A percentile compares a stretch with the other conserved stretches of the same genome.
Evolutionary conservation across 1,284 basidiomycete species (phyloP).

Genomic region (Rhodotorula sp.): DNA sequence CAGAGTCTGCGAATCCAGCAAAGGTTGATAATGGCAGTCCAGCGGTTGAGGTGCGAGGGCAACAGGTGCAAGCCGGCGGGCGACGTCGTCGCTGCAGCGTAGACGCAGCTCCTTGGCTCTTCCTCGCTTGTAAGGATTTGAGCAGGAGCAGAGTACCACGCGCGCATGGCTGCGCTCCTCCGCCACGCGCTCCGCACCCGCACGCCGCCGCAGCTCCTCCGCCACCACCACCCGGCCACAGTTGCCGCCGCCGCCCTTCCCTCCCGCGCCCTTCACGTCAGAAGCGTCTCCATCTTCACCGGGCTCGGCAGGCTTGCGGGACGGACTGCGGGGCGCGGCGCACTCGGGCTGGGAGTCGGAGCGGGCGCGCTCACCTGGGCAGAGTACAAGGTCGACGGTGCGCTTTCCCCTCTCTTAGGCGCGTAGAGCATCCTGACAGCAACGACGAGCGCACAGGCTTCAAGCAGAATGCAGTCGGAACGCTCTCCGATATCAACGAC

Average conservation of each 20-base stretch:
- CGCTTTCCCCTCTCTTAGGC: constrained; percentile 45
- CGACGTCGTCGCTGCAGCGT: too few relatives aligned
- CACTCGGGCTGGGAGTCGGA: constrained; percentile 58
- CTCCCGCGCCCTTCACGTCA: constrained; percentile 26
- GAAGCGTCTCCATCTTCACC: constrained; percentile 36
- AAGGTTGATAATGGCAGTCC: too few relatives aligned
- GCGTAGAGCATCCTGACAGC: constrained; percentile 13
- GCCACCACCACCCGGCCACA: constrained; percentile 14
- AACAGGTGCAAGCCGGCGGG: too few relatives aligned
- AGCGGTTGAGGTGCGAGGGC: too few relatives aligned
- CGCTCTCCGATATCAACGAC: constrained; percentile 29
- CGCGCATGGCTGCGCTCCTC: not conserved
- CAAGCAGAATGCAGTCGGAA: constrained; percentile 29
- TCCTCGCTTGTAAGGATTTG: too few relatives aligned
- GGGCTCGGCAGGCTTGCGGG: constrained; percentile 38
- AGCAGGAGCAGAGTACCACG: not conserved
- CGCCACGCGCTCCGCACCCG: not conserved
- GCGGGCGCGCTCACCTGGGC: constrained; percentile 89
- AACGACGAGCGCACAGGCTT: constrained; percentile 23
- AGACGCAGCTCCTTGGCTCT: too few relatives aligned
- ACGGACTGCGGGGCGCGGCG: constrained; percentile 35
- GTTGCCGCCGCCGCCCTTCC: not conserved
- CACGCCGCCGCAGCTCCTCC: not conserved
- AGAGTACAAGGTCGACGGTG: constrained; percentile 90
- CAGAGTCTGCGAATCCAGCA: too few relatives aligned